Evolutionary conservation across 768 basidiomycete species (phyloP), one percentile per base, ranked within the genome.

Genomic region (Tylopilus cervinicoccineus): DNA sequence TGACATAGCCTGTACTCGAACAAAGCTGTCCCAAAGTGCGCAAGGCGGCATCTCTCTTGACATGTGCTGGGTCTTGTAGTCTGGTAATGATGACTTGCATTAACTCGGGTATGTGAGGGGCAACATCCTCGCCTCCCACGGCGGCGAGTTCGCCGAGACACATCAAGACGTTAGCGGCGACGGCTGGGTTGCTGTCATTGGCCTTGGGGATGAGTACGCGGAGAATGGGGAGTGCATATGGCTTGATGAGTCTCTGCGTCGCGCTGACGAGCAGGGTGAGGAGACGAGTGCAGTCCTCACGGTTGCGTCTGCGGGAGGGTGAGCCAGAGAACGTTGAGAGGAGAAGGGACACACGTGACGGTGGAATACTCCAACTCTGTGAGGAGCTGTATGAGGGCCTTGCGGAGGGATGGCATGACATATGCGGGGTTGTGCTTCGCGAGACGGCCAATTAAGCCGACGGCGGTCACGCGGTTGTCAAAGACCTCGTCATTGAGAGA

Each of bases 311-410:
- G 52, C 22, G 27, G 17, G 39, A n/a, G 34, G 13, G 27, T 49
- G 14, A 48, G 32, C 43, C 23, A 14, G 12, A 23, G 33, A n/a
- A 5, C 43, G 19, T 26, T 1, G 17, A 14, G 39, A 1, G 9
- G 17, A 13, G 4, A 59, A 60, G 23, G 47, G 23, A 83, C 93
- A 73, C 70, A 86, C 84, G 74, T 74, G 43, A 93, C 84, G 2
- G 89, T 93, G 4, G 93, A 92, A 62, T 97, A 98, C 70, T 98
- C 94, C 31, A 99, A 72, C 69, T 98, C 96, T 1, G 96, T 98
- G 49, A 99, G 74, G 7, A 99, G 78, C 63, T 98, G 95, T 47
- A 98, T 96, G 50, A 99, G 74, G 2, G 93, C 86, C 68, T 98
- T 98, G 39, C 96, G 80, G 20, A 99, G 74, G 4, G 92, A 93